Percentiles rank a stretch among this genome's conserved stretches.
These are phyloP conservation scores for Hymenoscyphus salicellus DNA, from an alignment of 2,329 filamentous ascomycete genomes.

Conservation along the genomic window DNA sequence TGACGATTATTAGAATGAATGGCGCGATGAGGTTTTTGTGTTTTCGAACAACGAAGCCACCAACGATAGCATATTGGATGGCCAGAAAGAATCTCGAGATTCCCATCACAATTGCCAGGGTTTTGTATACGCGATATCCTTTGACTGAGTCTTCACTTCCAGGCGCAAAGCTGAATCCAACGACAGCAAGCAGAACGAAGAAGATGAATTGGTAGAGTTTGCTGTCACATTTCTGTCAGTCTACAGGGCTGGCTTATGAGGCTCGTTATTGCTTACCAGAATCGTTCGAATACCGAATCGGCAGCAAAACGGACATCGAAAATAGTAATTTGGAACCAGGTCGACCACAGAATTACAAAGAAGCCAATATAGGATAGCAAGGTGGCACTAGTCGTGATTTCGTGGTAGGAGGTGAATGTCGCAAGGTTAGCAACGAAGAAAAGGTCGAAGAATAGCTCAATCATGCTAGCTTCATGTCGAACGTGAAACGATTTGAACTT, in stretches of 20 bases:
- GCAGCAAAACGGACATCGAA: conserved; percentile 56
- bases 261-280: conserved; percentile 27
- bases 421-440: conserved; percentile 58
- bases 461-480: conserved; percentile 47
- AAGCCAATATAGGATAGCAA: conserved; percentile 51
- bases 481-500: conserved; percentile 15
- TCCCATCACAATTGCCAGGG: conserved; percentile 38
- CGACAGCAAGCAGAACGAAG: conserved; percentile 53
- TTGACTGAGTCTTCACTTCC: conserved; percentile 10
- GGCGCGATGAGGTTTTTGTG: conserved; percentile 28
- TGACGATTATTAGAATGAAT: conserved; percentile 34
- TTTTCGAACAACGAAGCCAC: conserved; percentile 35
- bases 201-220: conserved; percentile 52
- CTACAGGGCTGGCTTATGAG: no score
- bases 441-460: conserved; percentile 56
- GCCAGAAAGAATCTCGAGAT: conserved; percentile 37
- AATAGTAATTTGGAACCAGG: conserved; percentile 56
- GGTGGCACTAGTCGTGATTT: conserved; percentile 46
- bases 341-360: conserved; percentile 55
- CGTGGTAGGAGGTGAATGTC: conserved; percentile 52
- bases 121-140: conserved; percentile 17
- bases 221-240: conserved; percentile 18
- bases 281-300: conserved; percentile 52
- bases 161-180: conserved; percentile 14
- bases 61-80: conserved; percentile 38